Evolutionary conservation across 2,329 filamentous ascomycete species (phyloP), one percentile per base, ranked within the genome.

Genomic region (Scleromitrula shiraiana): DNA sequence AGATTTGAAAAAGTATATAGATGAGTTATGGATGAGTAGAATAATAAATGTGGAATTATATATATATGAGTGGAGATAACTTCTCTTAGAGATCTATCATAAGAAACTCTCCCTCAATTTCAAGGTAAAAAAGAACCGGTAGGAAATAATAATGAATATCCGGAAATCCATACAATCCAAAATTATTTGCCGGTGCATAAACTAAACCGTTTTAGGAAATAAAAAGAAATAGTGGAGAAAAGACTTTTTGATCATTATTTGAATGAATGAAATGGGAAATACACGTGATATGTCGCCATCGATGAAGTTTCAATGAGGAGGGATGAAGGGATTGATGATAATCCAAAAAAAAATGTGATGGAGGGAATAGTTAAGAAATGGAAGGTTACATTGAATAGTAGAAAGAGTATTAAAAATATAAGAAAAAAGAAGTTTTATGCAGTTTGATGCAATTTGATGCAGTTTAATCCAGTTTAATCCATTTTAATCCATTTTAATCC

Each of bases 241-340:
- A n/a, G 12, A 27, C 7, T 38, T 29, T 5, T 9, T 17, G 10
- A 19, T 41, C 17, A 27, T 29, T 23, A n/a, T 36, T 37, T 50
- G 40, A 38, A 46, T n/a, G n/a, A n/a, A n/a, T n/a, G n/a, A n/a
- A n/a, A n/a, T n/a, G n/a, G n/a, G 33, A 50, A 48, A 39, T 42
- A 43, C 59, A 61, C 53, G 57, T 61, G 59, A 60, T 38, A 61
- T 60, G 44, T 51, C 58, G 53, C 58, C 41, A 58, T 58, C 20
- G 24, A 17, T 22, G 29, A 27, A 32, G 43, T 22, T 50, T 19
- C 45, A 26, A 19, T 14, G 41, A 17, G 27, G n/a, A 36, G 33
- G 12, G 17, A 10, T 10, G 7, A 5, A 5, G 22, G 17, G 12
- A 40, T 26, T 7, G 20, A 15, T 14, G 22, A 29, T 17, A 4